phyloP scores from a whole-genome alignment of 2,329 filamentous ascomycete species.

The Cladophialophora carrionii region DNA sequence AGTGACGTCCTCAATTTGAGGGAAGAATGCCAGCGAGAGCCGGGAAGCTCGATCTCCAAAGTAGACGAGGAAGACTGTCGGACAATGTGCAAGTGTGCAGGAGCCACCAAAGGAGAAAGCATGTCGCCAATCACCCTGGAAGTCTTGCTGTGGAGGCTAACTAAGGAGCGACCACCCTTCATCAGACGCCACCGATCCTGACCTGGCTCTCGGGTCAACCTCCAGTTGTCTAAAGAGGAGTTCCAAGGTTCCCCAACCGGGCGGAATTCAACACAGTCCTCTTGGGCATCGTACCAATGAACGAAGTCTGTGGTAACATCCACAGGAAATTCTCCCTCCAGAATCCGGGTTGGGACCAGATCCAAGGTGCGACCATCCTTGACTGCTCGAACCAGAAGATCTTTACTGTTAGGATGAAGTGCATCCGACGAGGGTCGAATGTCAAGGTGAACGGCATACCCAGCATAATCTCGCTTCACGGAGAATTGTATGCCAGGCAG shows the following conservation, averaged over 20 bases:
- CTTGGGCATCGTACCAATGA: conserved; percentile 53
- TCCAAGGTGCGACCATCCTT: conserved; percentile 36
- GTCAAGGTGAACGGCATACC: conserved; percentile 37
- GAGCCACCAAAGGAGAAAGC: conserved; percentile 46
- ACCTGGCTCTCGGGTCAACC: conserved; percentile 6
- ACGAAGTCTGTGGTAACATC: conserved; percentile 48
- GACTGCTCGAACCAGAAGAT: conserved; percentile 7
- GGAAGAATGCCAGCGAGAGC: conserved; percentile 54
- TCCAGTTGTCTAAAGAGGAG: conserved; percentile 40
- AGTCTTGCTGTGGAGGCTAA: neutral
- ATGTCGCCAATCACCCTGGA: conserved; percentile 31
- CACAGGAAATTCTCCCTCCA: conserved; percentile 41
- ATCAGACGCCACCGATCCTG: neutral
- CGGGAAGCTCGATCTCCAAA: conserved; percentile 52
- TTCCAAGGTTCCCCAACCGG: conserved; percentile 41
- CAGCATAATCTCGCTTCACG: conserved; percentile 21
- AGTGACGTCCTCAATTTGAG: conserved; percentile 38
- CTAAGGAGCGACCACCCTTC: neutral
- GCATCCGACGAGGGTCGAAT: conserved; percentile 1
- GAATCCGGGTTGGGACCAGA: conserved; percentile 42
- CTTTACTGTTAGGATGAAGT: neutral
- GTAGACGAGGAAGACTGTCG: conserved; percentile 26
- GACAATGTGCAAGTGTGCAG: conserved; percentile 44
- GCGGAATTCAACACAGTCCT: conserved; percentile 42
- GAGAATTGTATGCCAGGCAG: conserved; percentile 26